phyloP scores from a whole-genome alignment of 2,329 filamentous ascomycete genomes.

The Arthrocladium fulminans region DNA sequence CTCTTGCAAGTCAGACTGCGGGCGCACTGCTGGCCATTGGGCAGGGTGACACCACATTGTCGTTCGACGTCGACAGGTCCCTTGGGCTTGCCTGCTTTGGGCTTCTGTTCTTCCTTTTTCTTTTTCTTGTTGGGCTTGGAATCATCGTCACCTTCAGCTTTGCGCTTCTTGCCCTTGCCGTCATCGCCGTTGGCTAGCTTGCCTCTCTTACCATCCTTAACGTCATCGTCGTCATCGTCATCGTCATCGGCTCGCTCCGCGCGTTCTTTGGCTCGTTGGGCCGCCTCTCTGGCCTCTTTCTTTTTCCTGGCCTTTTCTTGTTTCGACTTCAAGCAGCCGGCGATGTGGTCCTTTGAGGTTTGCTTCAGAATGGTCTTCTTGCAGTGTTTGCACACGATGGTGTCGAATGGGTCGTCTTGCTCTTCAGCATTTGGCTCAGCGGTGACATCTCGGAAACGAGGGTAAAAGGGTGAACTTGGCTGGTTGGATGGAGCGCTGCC shows the following conservation, averaged over 20 bases:
- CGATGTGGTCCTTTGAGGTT: conserved; percentile 69
- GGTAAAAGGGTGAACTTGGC: neutral
- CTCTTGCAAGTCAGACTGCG: conserved; percentile 87
- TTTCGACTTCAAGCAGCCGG: conserved; percentile 74
- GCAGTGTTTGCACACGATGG: conserved; percentile 86
- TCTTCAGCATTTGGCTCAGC: conserved; percentile 43
- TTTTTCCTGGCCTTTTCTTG: conserved; percentile 71
- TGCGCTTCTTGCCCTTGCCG: conserved; percentile 24
- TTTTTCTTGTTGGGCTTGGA: conserved; percentile 76
- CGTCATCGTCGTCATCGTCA: conserved; percentile 31
- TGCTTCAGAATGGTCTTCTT: conserved; percentile 76
- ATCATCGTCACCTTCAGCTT: conserved; percentile 38
- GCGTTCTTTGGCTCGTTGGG: conserved; percentile 51
- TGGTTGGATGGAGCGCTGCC: neutral
- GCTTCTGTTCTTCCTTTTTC: conserved; percentile 86
- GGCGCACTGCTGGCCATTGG: conserved; percentile 80
- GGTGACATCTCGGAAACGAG: conserved; percentile 19
- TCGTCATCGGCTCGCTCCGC: conserved; percentile 39
- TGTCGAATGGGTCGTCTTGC: conserved; percentile 68
- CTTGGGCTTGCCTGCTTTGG: conserved; percentile 75
- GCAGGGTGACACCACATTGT: conserved; percentile 79
- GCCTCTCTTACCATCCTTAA: conserved; percentile 45
- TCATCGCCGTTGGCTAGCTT: conserved; percentile 17
- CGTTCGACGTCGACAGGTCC: conserved; percentile 89
- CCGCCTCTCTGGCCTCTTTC: conserved; percentile 63